Base-by-base conservation (phyloP, 768 basidiomycete species). In the Lanmaoa pseudosensibilis region DNA sequence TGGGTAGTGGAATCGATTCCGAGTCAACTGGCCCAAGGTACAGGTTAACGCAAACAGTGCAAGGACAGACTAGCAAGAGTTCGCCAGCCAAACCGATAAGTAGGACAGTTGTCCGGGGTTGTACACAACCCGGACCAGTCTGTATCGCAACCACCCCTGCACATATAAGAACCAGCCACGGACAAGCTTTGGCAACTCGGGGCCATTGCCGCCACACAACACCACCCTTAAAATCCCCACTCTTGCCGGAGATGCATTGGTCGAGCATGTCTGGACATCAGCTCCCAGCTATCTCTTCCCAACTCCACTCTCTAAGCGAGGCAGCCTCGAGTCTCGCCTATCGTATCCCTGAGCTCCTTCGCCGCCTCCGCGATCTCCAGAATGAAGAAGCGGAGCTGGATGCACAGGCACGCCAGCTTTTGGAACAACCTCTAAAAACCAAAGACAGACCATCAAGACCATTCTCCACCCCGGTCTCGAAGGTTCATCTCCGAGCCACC, bases 321-420 rank as follows among this genome's bases (percentile, higher is more conserved):
- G 37, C 57, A 8, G 54, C 54, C 23, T 62, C 63, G 25, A 21
- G 15, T 10, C 40, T 68, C 23, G 39, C 61, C 41, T 45, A 15
- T 52, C 60, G 49, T 18, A 56, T 68, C 27, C 54, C 65, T 23
- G 47, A 54, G 32, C 60, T 68, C 44, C 41, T 69, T 55, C 53
- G 39, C 13, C 63, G 52, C 39, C 63, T 65, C 23, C 65, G 40
- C 47, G 39, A 65, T 23, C 65, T 69, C 43, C 56, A 68, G 40
- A 44, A 36, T 5, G 67, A 68, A 48, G 67, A 68, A 38, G 52
- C 50, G 13, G 43, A 30, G 34, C 68, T 68, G 30, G 54, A 67
- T 4, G 46, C 54, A 16, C 63, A 47, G 21, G 63, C 57, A 36
- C 55, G 47, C 27, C 57, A 47, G n/a, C 57, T 68, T 10, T 11